Evolutionary conservation across 1,139 yeast species (phyloP), one percentile per base, ranked within the genome.

Genomic region (Hanseniaspora uvarum): DNA sequence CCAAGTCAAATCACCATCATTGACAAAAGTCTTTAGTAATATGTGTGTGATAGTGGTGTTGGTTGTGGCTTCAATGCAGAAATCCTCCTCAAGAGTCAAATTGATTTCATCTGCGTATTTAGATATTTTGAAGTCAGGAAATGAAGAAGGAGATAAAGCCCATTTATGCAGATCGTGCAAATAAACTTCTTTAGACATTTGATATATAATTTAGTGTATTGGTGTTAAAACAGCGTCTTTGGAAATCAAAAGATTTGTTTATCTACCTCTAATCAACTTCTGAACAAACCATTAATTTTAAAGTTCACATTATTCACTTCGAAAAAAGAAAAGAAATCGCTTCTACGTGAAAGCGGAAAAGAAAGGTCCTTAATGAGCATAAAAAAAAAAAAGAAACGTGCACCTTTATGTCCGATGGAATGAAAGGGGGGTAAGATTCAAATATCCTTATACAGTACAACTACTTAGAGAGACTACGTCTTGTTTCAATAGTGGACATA

Each of bases 81-180:
- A 50, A 36, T 50, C 53, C 36, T 50, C 53, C 19, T 50, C 53
- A 19, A 50, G 38, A 28, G 53, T 50, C 12, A 50, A 24, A 16
- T 50, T 50, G n/a, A 50, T 26, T 19, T 50, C 47, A 36, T 41
- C 38, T 3, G 44, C 12, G 21, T 28, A 24, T 14, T 50, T 18
- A 5, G 53, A 39, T 11, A 48, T 23, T 36, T 50, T 50, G 23
- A 43, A 34, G 19, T 36, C 36, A 28, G 46, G 38, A 11, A 21
- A 31, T 21, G 37, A 36, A 10, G 31, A 21, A 14, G 47, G 43
- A 16, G 43, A 30, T 6, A 50, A 30, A 12, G 53, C 53, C 53
- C 53, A 50, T 28, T 37, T 33, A 21, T 50, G 53, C 6, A 50
- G 23, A 3, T 50, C 48, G 19, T 40, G 40, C 14, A 50, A 16